A percentile compares a stretch with the other conserved stretches of the same genome.
Conservation (phyloP, 495 filamentous ascomycete species). For the Neurospora sp. region DNA sequence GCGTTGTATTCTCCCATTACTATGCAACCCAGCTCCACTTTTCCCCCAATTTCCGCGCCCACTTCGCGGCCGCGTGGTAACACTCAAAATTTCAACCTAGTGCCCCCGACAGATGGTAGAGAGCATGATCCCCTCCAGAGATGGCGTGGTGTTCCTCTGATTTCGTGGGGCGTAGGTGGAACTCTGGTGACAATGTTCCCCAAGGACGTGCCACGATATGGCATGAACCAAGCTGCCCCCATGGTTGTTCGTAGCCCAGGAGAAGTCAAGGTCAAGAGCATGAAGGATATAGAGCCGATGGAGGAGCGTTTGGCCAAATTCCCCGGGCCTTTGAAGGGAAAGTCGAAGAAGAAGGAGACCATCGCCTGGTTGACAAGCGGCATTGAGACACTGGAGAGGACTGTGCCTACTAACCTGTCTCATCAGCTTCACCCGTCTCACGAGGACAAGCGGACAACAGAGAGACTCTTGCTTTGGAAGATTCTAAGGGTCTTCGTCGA, state of each 20-base stretch:
- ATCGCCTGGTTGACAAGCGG: constrained; percentile 68
- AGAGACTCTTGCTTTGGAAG: constrained; percentile 84
- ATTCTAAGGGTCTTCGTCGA: constrained; percentile 71
- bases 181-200: constrained; percentile 77
- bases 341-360: constrained; percentile 92
- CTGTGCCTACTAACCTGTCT: constrained; percentile 37
- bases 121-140: constrained; percentile 68
- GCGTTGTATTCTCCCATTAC: constrained; percentile 9
- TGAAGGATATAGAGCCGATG: constrained; percentile 59
- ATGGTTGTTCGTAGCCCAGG: constrained; percentile 78
- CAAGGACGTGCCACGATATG: constrained; percentile 77
- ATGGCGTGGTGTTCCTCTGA: constrained; percentile 82
- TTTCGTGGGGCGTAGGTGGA: constrained; percentile 84
- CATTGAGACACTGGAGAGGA: constrained; percentile 60
- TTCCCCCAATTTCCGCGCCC: constrained; percentile 1
- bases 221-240: constrained; percentile 56
- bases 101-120: constrained; percentile 66
- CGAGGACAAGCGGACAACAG: constrained; percentile 59
- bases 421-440: constrained; percentile 32
- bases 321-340: constrained; percentile 79
- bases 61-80: constrained; percentile 25
- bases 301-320: constrained; percentile 66
- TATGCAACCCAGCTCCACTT: constrained; percentile 4
- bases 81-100: constrained; percentile 33
- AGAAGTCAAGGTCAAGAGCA: constrained; percentile 62